These are phyloP conservation scores for Mucor sp. DNA, from an alignment of 371 early-diverging fungal species.

Conservation along the genomic window DNA sequence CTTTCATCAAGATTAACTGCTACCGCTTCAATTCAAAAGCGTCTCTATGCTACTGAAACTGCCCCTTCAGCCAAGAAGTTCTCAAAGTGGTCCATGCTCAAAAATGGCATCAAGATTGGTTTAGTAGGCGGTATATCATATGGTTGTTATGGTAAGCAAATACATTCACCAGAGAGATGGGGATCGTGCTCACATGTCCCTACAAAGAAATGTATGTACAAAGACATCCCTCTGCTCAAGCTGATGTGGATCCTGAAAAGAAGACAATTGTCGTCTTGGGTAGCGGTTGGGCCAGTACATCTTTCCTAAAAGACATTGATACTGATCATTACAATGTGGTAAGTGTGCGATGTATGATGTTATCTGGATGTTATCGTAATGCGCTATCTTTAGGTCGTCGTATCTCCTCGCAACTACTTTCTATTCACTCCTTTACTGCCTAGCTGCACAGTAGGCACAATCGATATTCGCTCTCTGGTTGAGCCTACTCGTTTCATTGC, in stretches of 20 bases:
- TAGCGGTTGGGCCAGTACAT: slow-evolving; percentile 85
- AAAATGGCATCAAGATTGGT: slow-evolving; percentile 36
- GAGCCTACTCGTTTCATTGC: slow-evolving; percentile 87
- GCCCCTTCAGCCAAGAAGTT: slow-evolving; percentile 1
- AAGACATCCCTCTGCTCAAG: slow-evolving; percentile 69
- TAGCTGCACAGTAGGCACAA: slow-evolving; percentile 82
- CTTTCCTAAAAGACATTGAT: slow-evolving; percentile 75
- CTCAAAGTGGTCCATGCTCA: slow-evolving; percentile 23
- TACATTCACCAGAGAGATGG: not conserved
- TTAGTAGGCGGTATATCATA: slow-evolving; percentile 38
- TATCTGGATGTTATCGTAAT: not conserved
- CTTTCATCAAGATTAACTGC: not conserved
- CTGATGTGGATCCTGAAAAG: slow-evolving; percentile 70
- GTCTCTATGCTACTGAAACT: slow-evolving; percentile 5
- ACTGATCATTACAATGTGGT: slow-evolving; percentile 79
- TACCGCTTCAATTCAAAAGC: not conserved
- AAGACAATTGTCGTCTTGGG: slow-evolving; percentile 83
- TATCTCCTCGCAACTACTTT: slow-evolving; percentile 92
- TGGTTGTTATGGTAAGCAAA: slow-evolving; percentile 38
- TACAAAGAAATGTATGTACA: slow-evolving; percentile 46
- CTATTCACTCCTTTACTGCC: slow-evolving; percentile 92
- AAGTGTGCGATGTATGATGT: slow-evolving; percentile 15
- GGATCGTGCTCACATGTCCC: not conserved
- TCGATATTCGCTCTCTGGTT: slow-evolving; percentile 83
- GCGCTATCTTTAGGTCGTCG: slow-evolving; percentile 51